These are phyloP conservation scores for Aspergillus sparsus DNA, from an alignment of 495 filamentous ascomycete genomes.

Conservation along the genomic window DNA sequence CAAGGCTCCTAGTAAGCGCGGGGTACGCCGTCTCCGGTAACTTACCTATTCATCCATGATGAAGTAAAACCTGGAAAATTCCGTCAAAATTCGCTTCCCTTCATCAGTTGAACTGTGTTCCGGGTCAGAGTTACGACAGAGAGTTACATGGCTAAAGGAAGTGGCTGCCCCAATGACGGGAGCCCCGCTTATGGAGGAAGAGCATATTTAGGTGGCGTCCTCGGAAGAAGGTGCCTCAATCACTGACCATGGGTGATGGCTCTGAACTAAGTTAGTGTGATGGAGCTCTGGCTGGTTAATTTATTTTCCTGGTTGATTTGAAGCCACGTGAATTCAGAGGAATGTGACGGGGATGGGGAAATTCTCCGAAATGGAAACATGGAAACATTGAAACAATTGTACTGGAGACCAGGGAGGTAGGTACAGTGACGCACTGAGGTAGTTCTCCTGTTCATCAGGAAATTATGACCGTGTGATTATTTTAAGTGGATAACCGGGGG, in stretches of 20 bases:
- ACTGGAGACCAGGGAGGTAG: neutral
- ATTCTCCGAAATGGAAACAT: conserved; percentile 10
- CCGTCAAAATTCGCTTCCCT: too few species aligned
- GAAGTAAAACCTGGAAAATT: neutral
- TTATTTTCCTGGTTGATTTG: neutral
- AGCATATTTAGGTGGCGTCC: neutral
- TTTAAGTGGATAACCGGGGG: neutral
- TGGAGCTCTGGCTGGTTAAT: neutral
- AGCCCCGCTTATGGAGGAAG: neutral
- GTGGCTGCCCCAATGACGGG: conserved; percentile 2
- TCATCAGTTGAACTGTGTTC: too few species aligned
- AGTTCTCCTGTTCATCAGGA: neutral
- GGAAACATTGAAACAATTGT: neutral
- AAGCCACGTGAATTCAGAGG: conserved; percentile 15
- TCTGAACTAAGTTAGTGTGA: neutral
- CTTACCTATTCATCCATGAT: neutral
- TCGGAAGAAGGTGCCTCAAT: neutral
- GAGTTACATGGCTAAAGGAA: conserved; percentile 1
- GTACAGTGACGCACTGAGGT: neutral
- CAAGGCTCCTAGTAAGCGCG: too few species aligned
- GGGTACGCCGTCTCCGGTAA: too few species aligned
- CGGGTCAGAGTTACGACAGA: conserved; percentile 1
- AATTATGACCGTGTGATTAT: neutral
- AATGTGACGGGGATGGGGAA: conserved; percentile 10
- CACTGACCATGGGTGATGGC: neutral